Evolutionary conservation across 1,284 basidiomycete species (phyloP).

Genomic region (Sphaerobolus stellatus): DNA sequence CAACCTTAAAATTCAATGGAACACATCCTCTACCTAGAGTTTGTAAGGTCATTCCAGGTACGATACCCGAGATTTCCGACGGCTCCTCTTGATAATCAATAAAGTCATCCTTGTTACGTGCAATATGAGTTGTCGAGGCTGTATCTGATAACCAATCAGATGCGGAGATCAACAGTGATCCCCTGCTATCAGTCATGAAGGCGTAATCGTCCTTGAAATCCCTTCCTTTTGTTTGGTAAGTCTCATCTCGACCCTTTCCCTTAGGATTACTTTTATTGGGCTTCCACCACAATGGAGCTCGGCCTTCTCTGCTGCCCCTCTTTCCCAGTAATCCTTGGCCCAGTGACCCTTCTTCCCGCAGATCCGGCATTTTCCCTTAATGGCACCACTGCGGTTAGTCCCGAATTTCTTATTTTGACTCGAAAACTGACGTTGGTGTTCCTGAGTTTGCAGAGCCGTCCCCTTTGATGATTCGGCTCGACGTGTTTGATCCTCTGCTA

Average conservation of each 20-base stretch:
- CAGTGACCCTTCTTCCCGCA: conserved; percentile 26
- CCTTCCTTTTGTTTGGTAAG: no score
- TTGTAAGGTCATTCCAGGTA: neutral
- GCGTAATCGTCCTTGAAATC: no score
- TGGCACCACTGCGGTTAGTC: conserved; percentile 15
- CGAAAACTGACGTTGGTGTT: conserved; percentile 13
- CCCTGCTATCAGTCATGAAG: no score
- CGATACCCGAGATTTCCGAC: neutral
- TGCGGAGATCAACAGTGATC: neutral
- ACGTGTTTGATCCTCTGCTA: conserved; percentile 25
- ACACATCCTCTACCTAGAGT: neutral
- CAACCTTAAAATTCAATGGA: neutral
- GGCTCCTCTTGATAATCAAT: neutral
- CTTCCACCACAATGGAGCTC: conserved; percentile 17
- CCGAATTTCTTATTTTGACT: neutral
- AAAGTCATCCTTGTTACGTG: neutral
- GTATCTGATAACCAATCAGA: conserved; percentile 3
- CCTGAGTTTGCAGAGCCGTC: conserved; percentile 17
- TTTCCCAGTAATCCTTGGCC: conserved; percentile 22
- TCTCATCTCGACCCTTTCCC: no score
- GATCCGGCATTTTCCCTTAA: conserved; percentile 22
- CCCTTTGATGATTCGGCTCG: conserved; percentile 14
- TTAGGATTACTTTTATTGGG: neutral
- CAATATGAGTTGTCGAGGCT: neutral
- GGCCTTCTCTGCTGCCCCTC: conserved; percentile 24